Evolutionary conservation across 768 basidiomycete genomes (phyloP).

Genomic region (Cystobasidium onofrii): DNA sequence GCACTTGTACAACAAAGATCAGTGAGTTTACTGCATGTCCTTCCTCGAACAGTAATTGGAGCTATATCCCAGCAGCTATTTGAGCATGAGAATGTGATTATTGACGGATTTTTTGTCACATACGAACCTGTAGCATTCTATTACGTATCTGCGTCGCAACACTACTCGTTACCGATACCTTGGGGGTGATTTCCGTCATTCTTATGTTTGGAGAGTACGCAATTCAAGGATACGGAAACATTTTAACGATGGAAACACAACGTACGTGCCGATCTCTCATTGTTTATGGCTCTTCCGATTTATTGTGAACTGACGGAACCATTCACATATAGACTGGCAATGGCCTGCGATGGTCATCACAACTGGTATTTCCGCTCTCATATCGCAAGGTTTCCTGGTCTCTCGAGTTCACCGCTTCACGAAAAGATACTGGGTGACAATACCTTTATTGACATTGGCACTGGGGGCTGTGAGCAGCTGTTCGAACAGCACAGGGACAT

Average conservation of each 20-base stretch:
- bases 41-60: neutral
- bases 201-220: neutral
- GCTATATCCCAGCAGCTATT: no score
- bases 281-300: neutral
- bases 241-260: neutral
- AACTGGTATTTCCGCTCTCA: neutral
- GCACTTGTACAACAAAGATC: neutral
- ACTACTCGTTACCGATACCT: neutral
- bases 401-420: neutral
- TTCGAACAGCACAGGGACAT: no score
- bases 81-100: no score
- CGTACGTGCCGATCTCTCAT: neutral
- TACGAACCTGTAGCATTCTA: neutral
- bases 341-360: neutral
- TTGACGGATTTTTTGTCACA: neutral
- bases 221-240: neutral
- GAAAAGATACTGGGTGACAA: neutral
- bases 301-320: no score
- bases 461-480: neutral
- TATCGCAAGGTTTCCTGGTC: neutral
- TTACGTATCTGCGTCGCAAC: neutral
- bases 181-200: neutral
- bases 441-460: neutral
- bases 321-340: neutral
- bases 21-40: neutral